These are phyloP conservation scores for Hydrangea macrophylla DNA, from an alignment of 148 eudicot species.

Conservation along the genomic window DNA sequence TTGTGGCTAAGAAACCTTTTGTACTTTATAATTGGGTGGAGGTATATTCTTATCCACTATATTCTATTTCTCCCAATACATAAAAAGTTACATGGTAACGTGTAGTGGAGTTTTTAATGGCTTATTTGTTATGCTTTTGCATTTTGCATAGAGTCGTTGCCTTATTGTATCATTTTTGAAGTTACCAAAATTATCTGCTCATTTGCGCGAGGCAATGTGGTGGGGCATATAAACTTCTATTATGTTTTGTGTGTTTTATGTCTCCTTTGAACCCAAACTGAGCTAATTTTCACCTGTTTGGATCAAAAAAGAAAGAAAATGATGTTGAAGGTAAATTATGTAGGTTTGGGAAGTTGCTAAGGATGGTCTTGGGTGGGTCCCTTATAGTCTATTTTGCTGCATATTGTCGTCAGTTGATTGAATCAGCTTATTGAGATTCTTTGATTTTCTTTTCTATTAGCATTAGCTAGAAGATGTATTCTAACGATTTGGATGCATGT, in stretches of 20 bases:
- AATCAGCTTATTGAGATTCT: no score
- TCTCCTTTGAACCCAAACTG: background rate
- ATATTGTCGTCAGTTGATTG: no score
- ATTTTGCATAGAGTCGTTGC: background rate
- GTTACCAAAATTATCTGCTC: background rate
- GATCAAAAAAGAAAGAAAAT: background rate
- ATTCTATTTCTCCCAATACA: background rate
- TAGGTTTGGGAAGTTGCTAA: no score
- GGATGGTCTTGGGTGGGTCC: background rate
- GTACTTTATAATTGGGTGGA: slow-evolving; percentile 71
- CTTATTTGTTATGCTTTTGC: background rate
- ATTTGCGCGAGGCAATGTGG: slow-evolving; percentile 6
- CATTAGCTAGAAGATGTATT: no score
- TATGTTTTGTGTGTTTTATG: background rate
- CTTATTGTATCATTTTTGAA: slow-evolving; percentile 1
- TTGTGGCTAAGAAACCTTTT: slow-evolving; percentile 62
- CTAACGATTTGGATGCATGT: no score
- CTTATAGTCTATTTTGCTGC: background rate
- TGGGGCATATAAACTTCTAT: no score
- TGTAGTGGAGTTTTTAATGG: background rate
- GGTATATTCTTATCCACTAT: slow-evolving; percentile 39
- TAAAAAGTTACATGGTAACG: background rate
- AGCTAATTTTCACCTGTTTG: background rate
- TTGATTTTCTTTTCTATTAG: no score
- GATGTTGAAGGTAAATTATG: no score